These are phyloP conservation scores for Quercus variabilis DNA, from an alignment of 306 rosid species.

Conservation along the genomic window DNA sequence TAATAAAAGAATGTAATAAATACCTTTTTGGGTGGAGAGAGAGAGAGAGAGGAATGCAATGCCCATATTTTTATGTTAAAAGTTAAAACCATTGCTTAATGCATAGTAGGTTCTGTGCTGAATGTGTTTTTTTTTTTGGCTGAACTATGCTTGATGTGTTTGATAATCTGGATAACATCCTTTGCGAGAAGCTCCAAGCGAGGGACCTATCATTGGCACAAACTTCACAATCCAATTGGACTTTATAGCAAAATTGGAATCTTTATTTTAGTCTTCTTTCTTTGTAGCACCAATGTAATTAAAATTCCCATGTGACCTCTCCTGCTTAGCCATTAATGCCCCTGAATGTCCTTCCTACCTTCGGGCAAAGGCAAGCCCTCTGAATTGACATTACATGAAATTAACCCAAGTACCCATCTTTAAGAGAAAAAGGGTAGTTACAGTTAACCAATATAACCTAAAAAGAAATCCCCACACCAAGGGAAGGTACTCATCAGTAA, in stretches of 20 bases:
- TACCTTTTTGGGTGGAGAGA: no score
- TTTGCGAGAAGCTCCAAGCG: neutral
- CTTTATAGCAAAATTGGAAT: neutral
- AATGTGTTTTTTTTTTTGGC: neutral
- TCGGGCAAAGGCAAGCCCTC: slow-evolving; percentile 3
- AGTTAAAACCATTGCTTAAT: neutral
- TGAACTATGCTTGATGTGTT: neutral
- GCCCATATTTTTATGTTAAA: neutral
- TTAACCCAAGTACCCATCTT: no score
- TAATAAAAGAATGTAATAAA: no score
- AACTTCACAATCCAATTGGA: neutral
- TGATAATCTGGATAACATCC: neutral
- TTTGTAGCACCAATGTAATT: neutral
- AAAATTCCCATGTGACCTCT: slow-evolving; percentile 16
- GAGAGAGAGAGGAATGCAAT: no score
- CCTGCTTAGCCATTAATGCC: neutral
- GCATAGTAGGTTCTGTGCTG: no score
- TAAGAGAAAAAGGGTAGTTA: neutral
- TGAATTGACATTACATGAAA: slow-evolving; percentile 4
- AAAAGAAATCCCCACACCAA: neutral
- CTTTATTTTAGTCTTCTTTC: no score
- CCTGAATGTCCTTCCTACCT: neutral
- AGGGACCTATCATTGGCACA: neutral
- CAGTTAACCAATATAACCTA: neutral
- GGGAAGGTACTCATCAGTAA: neutral